Evolutionary conservation across 108 stramenopile species (phyloP), one percentile per base, ranked within the genome.

Genomic region (Chaetoceros tenuissimus): DNA sequence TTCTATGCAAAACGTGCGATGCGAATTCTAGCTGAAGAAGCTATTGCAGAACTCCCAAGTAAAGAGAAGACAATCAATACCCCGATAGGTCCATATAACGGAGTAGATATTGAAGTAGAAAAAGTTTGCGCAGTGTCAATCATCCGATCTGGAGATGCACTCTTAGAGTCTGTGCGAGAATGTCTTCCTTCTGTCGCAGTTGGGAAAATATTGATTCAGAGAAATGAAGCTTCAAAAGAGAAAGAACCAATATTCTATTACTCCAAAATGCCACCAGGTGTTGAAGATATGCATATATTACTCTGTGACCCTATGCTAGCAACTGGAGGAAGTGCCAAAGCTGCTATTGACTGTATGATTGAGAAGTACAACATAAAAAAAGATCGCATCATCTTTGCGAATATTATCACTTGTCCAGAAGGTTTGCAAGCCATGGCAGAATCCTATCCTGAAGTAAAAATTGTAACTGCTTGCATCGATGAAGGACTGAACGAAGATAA

Each of bases 281-380:
- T 97, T 5, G 51, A 64, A 1, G 60, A 75, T 1, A 90, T 84
- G 81, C 60, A 80, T 48, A 81, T 98, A 0, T 34, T 99, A 3
- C 71, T 99, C 3, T 93, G 92, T 50, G 99, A 99, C 70, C 99
- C 99, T 8, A 99, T 99, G 99, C 74, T 98, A 51, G 99, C 97
- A 7, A 99, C 99, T 3, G 99, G 97, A 19, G 97, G 97, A 18
- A 86, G 79, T 28, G 95, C 93, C 3, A 51, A 68, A n/a, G 66
- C 62, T 49, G 99, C 99, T 20, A 66, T 99, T 26, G 63, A 78
- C 16, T 67, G 72, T 3, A 60, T 99, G 57, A 48, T 81, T 1
- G 71, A 77, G 0, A 51, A 72, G 18, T 69, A 78, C 46, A 63
- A 73, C 2, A 94, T 96, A 0, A 62, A 74, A 40, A 76, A 80